These are phyloP conservation scores for Entophlyctis helioformis DNA, from an alignment of 192 early-diverging fungal species.

Conservation along the genomic window DNA sequence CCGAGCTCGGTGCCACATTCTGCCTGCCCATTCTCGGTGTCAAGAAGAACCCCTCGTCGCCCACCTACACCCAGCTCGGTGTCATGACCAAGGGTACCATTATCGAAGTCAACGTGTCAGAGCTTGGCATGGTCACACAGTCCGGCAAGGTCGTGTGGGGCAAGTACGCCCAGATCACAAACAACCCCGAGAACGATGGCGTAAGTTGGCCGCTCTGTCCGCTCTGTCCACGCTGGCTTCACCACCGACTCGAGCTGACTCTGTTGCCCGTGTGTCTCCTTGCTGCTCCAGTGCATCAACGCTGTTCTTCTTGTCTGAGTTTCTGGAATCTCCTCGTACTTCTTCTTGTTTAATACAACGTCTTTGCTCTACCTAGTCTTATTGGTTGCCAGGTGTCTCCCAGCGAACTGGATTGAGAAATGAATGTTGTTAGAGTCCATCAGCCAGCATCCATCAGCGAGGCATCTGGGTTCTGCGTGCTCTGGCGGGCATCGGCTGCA, in stretches of 20 bases:
- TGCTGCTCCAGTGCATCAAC: conserved; percentile 60
- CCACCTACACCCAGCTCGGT: conserved; percentile 91
- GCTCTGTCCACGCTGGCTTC: not conserved
- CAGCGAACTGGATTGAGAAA: too few species aligned
- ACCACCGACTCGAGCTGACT: conserved; percentile 1
- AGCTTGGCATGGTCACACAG: conserved; percentile 92
- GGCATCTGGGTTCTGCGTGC: too few species aligned
- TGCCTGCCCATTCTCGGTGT: conserved; percentile 92
- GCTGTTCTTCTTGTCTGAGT: conserved; percentile 82
- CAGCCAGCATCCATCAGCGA: too few species aligned
- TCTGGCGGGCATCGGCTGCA: too few species aligned
- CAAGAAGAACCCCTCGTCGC: conserved; percentile 96
- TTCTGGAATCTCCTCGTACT: too few species aligned
- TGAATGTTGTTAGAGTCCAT: too few species aligned
- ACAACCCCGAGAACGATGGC: conserved; percentile 98
- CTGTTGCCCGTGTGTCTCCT: not conserved
- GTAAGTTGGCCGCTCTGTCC: conserved; percentile 7
- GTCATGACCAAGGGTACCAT: conserved; percentile 98
- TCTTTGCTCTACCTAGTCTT: too few species aligned
- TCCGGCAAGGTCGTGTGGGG: conserved; percentile 99
- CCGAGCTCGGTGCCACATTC: conserved; percentile 95
- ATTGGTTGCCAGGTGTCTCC: too few species aligned
- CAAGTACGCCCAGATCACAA: conserved; percentile 66
- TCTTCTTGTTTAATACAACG: too few species aligned
- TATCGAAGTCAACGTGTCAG: conserved; percentile 87